Evolutionary conservation across 345 rosid species (phyloP).

Genomic region (Acer yangbiense): DNA sequence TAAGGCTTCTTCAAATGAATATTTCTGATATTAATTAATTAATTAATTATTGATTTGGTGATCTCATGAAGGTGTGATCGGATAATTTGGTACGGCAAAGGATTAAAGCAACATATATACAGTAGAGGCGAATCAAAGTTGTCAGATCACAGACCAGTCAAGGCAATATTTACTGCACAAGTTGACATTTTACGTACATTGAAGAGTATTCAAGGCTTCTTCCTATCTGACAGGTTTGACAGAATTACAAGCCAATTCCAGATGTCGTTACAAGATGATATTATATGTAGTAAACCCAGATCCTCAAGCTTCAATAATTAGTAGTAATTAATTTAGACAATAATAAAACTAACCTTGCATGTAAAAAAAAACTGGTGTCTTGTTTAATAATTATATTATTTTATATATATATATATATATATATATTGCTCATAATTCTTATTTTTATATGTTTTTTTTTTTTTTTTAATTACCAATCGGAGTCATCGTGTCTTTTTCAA

Average conservation of each 20-base stretch:
- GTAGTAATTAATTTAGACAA: neutral
- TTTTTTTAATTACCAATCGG: too few relatives aligned
- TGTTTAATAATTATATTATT: neutral
- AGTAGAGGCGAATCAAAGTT: slow-evolving; percentile 63
- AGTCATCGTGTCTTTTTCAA: slow-evolving; percentile 12
- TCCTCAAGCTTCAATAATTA: slow-evolving; percentile 31
- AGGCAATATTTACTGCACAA: slow-evolving; percentile 57
- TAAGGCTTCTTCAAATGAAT: too few relatives aligned
- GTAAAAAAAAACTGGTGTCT: too few relatives aligned
- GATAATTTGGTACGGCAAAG: slow-evolving; percentile 69
- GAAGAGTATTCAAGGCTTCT: slow-evolving; percentile 41
- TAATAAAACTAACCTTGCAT: neutral
- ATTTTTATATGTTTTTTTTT: too few relatives aligned
- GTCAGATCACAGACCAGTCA: slow-evolving; percentile 85
- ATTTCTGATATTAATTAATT: too few relatives aligned
- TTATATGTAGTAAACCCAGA: slow-evolving; percentile 31
- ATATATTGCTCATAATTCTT: neutral
- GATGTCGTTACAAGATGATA: slow-evolving; percentile 32
- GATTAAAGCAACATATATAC: slow-evolving; percentile 64
- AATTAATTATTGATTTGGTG: too few relatives aligned
- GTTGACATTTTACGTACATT: slow-evolving; percentile 30
- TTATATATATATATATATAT: too few relatives aligned
- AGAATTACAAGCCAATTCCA: slow-evolving; percentile 27
- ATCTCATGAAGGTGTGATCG: slow-evolving; percentile 64
- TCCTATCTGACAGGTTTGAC: slow-evolving; percentile 61